These are phyloP conservation scores for Basidioascus undulatus DNA, from an alignment of 768 basidiomycete species.

Conservation along the genomic window DNA sequence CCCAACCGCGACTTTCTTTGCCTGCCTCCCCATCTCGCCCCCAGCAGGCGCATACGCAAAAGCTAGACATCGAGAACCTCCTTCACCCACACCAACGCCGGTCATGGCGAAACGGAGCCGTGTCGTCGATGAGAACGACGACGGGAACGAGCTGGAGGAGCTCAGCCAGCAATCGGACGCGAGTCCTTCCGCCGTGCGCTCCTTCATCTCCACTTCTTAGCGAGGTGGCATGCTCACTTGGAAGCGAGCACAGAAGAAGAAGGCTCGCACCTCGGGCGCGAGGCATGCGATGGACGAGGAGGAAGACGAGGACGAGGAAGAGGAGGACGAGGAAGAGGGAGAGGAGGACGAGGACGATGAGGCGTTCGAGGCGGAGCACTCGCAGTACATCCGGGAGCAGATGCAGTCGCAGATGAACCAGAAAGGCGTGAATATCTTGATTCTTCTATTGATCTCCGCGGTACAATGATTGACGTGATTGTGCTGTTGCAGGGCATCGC, in stretches of 20 bases:
- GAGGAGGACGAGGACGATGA: not conserved
- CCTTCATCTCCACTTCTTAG: too few relatives aligned
- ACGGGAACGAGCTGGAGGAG: constrained; percentile 19
- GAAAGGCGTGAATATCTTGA: too few relatives aligned
- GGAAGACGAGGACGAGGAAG: constrained; percentile 12
- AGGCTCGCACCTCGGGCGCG: constrained; percentile 6
- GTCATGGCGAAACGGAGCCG: constrained; percentile 19
- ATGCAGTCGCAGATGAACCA: not conserved
- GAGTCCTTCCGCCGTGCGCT: too few relatives aligned
- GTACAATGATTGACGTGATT: too few relatives aligned
- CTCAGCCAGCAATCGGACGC: too few relatives aligned
- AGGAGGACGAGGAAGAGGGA: constrained; percentile 13
- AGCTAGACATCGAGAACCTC: too few relatives aligned
- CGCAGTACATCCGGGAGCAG: not conserved
- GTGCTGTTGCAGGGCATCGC: constrained; percentile 40
- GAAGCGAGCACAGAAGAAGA: constrained; percentile 13
- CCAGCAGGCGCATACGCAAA: too few relatives aligned
- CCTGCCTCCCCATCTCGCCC: too few relatives aligned
- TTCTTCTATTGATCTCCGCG: too few relatives aligned
- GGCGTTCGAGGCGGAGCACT: constrained; percentile 16
- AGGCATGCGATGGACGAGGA: constrained; percentile 12
- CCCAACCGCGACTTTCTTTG: too few relatives aligned
- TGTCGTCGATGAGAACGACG: constrained; percentile 21
- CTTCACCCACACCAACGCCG: too few relatives aligned
- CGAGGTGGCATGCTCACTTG: too few relatives aligned